Base-by-base conservation (phyloP, 176 grass and related monocot genomes). In the Poa pratensis region DNA sequence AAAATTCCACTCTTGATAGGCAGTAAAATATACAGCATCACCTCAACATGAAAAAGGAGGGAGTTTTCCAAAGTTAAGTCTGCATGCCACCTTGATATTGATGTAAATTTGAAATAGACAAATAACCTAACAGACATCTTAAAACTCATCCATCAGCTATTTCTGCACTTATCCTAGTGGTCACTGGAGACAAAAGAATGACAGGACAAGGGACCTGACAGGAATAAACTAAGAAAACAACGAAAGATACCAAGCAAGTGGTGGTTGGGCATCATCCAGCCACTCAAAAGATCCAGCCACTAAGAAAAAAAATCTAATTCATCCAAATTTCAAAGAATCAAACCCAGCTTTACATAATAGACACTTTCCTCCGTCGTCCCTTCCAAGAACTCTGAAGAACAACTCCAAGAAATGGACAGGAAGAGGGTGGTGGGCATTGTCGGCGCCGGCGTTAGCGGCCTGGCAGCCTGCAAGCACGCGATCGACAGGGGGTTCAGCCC, bases 391-490 rank as follows among this genome's bases (percentile, higher is more conserved):
- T 28, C n/a, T 43, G 52, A 80, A 35, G 52, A 75, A 35, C 22
- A 40, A 69, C 24, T 57, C 45, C 70, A n/a, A n/a, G 20, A 53
- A 49, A 94, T 94, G 92, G 79, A 86, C 19, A 85, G 34, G 54
- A 98, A 85, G 78, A 88, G 82, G 32, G 87, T 98, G 40, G 89
- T 98, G 8, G 93, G 87, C 39, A 95, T 95, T 3, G 77, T 95
- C 9, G 95, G 95, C 1, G 93, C 95, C 8, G 95, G 93, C 48
- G 86, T 97, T 46, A 98, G 93, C 5, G 96, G 96, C 75, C 84
- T 95, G 18, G 89, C 89, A 16, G 93, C 91, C 51, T 98, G 96
- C 96, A 98, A 98, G 89, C 91, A 95, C 58, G 69, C 62, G 0
- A 24, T 91, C 0, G 91, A 92, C 52, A 90, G 84, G 54, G 96